Conservation (phyloP, 2,329 filamentous ascomycete species). For the Paracorniculantispora psalliotae region DNA sequence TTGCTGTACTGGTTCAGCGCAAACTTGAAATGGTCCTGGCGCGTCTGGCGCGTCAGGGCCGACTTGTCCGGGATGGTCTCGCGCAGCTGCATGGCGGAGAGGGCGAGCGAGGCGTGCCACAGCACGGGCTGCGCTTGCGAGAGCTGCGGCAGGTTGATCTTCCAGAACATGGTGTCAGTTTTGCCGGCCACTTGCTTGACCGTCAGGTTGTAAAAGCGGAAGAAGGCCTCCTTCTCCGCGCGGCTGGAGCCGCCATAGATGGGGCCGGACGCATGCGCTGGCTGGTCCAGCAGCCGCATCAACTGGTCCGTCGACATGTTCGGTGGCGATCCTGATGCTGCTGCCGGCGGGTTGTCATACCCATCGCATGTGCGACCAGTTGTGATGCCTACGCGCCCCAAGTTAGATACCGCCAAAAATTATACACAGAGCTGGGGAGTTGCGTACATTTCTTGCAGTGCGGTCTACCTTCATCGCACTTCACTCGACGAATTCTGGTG, state of each 20-base stretch:
- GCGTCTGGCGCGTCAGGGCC: conserved; percentile 1
- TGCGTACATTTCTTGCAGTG: conserved; percentile 9
- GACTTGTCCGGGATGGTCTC: conserved; percentile 2
- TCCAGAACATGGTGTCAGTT: conserved; percentile 6
- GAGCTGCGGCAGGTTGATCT: conserved; percentile 10
- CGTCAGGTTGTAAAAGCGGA: conserved; percentile 11
- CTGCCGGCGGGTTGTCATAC: not conserved
- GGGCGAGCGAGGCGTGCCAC: conserved; percentile 8
- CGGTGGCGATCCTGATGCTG: not conserved
- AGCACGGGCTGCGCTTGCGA: not conserved
- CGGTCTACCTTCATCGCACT: conserved; percentile 8
- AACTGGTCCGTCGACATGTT: not conserved
- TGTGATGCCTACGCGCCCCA: not conserved
- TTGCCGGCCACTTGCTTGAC: conserved; percentile 8
- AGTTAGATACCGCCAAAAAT: not conserved
- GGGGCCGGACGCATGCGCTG: not conserved
- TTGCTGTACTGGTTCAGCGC: conserved; percentile 9
- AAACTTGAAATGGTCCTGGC: conserved; percentile 9
- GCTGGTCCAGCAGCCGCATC: not conserved
- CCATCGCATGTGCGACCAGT: conserved; percentile 3
- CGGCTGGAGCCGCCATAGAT: conserved; percentile 6
- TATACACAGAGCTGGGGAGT: not conserved
- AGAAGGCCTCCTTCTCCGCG: conserved; percentile 9
- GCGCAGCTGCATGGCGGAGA: conserved; percentile 8
- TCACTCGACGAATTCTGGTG: not conserved